Evolutionary conservation across 192 early-diverging fungal species (phyloP), one percentile per base, ranked within the genome.

Genomic region (Pilobolus umbonatus): DNA sequence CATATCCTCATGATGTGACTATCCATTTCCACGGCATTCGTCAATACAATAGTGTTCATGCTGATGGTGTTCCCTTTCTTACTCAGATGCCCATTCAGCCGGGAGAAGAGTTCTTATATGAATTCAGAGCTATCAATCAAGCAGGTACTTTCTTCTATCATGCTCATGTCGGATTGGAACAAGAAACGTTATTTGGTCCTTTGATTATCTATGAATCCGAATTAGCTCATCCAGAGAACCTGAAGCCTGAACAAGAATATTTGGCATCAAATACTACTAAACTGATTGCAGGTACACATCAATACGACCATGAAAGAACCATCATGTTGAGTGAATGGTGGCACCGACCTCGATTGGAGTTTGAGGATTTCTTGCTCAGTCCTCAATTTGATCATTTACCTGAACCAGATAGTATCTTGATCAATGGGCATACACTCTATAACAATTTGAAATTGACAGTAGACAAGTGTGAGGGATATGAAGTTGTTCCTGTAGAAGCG

Each of bases 51-150:
- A 64, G 71, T 12, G 60, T 60, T 11, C 73, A 69, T 55, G 68
- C 73, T 12, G 80, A 82, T 40, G 80, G 80, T 22, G 71, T 76
- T 11, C 80, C 86, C 11, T 79, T 77, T 25, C 74, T 84, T 60
- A 87, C 83, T 40, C 78, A 82, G 26, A 67, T 68, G 34, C 75
- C 80, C 10, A 80, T 82, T 28, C 51, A 61, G 4, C 57, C 78
- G 19, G 80, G 78, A 8, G 40, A 65, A 19, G 75, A 71, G 17
- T 79, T 67, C 54, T 56, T 66, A n/a, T 73, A 78, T 55, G 62
- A 70, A 5, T 82, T 82, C 38, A 62, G 62, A 19, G 66, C 72
- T 0, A 56, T 67, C 15, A 54, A 73, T n/a, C 59, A 73, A 15
- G 61, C 56, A 35, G 76, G 76, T 46, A 81, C 79, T 42, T 81